Base-by-base conservation (phyloP, 192 early-diverging fungal species). In the Entomortierella parvispora region DNA sequence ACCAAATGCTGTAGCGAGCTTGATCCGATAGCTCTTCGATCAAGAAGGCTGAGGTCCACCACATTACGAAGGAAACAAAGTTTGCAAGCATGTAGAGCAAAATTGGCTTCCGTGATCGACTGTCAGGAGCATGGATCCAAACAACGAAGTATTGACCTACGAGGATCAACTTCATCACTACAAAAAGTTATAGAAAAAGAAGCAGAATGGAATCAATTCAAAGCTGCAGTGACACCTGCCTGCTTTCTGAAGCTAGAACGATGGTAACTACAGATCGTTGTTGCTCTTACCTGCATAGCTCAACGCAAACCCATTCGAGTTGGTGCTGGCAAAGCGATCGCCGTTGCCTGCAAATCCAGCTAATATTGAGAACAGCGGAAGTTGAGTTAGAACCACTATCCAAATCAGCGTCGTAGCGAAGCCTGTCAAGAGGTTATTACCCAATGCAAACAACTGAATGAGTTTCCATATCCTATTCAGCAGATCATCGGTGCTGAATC, bases 1-100 rank as follows among this genome's bases (percentile, higher is more conserved):
- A 85, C 84, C 81, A 85, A 8, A 85, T 71, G 12, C 49, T 23
- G 14, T 72, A 76, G 11, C 84, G 69, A 2, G 56, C 70, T 5
- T 72, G 62, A 42, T 65, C 55, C 14, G 62, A 53, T 11, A 72
- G 52, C 20, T 56, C 20, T 28, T 59, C 70, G 23, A 72, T 54
- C 3, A 65, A 22, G 40, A 72, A 72, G 25, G 62, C 70, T 1
- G 62, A 65, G 5, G 62, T 34, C 62, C 55, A 72, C 62, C 70
- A 72, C 61, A 72, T 64, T 1, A 72, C 25, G 29, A 72, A 72
- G 12, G 70, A 72, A 0, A 72, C 26, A 50, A 65, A 65, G 23
- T 72, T 72, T 26, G 62, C 55, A 0, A 42, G n/a, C 70, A 72
- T 72, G 62, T 72, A 72, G 15, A 65, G 46, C 7, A 72, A 23